Evolutionary conservation across 805 yeast species (phyloP).

Genomic region (Ogataea methylovora): DNA sequence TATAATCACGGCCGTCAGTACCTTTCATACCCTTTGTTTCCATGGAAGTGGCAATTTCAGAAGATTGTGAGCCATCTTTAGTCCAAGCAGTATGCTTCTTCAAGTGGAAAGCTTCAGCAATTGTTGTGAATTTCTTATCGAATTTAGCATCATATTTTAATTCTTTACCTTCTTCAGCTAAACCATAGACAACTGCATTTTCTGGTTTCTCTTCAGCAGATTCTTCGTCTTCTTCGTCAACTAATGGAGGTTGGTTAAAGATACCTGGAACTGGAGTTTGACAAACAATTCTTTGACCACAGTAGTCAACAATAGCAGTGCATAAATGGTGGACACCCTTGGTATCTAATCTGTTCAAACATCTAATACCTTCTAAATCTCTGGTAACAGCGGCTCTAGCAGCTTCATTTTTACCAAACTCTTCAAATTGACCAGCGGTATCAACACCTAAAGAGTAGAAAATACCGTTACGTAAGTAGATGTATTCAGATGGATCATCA

Average conservation of each 20-base stretch:
- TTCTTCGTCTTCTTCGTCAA: conserved; percentile 31
- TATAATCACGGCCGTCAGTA: conserved; percentile 74
- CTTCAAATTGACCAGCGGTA: conserved; percentile 57
- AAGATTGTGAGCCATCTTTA: conserved; percentile 32
- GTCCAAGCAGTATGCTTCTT: conserved; percentile 57
- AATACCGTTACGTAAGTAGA: conserved; percentile 74
- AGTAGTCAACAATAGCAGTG: conserved; percentile 83
- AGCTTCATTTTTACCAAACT: conserved; percentile 76
- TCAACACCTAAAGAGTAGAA: conserved; percentile 79
- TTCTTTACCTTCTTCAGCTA: conserved; percentile 48
- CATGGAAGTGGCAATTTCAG: conserved; percentile 56
- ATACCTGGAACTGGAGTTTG: conserved; percentile 97
- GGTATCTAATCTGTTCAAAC: conserved; percentile 58
- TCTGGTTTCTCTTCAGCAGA: conserved; percentile 24
- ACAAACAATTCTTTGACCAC: conserved; percentile 82
- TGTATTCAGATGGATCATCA: conserved; percentile 52
- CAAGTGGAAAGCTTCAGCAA: conserved; percentile 73
- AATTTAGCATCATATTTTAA: conserved; percentile 47
- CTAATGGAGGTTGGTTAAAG: conserved; percentile 38
- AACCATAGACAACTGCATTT: conserved; percentile 66
- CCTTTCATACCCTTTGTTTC: conserved; percentile 85
- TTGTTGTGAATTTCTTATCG: conserved; percentile 43
- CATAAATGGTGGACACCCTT: conserved; percentile 62
- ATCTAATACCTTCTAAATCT: conserved; percentile 68
- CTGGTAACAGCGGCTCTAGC: conserved; percentile 73